These are phyloP conservation scores for Boletus subparvulus DNA, from an alignment of 768 basidiomycete genomes.

Conservation along the genomic window DNA sequence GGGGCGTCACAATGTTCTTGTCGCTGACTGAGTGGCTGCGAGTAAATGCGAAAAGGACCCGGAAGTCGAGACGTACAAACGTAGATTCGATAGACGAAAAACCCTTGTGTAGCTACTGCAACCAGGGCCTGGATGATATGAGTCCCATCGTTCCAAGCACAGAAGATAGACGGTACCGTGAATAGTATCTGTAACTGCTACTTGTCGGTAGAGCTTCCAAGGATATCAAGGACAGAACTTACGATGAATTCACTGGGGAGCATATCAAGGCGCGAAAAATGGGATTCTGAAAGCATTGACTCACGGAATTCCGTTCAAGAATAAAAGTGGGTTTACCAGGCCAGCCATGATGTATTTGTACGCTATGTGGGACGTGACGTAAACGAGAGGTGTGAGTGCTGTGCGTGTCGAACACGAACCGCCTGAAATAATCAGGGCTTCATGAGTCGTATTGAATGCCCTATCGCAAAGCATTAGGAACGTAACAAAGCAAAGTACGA, in stretches of 20 bases:
- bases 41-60: background rate
- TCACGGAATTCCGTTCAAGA: background rate
- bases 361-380: background rate
- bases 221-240: background rate
- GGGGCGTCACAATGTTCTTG: constrained; percentile 1
- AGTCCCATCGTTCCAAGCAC: background rate
- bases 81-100: constrained; percentile 16
- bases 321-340: background rate
- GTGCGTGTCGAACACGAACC: constrained; percentile 1
- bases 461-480: background rate
- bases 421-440: background rate
- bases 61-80: background rate
- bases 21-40: constrained; percentile 4
- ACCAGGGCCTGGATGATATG: background rate
- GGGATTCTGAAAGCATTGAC: background rate
- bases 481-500: no score
- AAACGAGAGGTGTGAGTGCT: background rate
- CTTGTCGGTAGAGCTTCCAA: background rate
- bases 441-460: constrained; percentile 8
- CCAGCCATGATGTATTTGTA: constrained; percentile 8
- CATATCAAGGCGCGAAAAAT: background rate
- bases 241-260: constrained; percentile 8
- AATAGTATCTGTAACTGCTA: constrained; percentile 6
- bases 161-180: background rate
- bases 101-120: constrained; percentile 8